A percentile compares a stretch with the other conserved stretches of the same genome.
phyloP scores from a whole-genome alignment of 371 early-diverging fungal genomes.

The Synchytrium microbalum region DNA sequence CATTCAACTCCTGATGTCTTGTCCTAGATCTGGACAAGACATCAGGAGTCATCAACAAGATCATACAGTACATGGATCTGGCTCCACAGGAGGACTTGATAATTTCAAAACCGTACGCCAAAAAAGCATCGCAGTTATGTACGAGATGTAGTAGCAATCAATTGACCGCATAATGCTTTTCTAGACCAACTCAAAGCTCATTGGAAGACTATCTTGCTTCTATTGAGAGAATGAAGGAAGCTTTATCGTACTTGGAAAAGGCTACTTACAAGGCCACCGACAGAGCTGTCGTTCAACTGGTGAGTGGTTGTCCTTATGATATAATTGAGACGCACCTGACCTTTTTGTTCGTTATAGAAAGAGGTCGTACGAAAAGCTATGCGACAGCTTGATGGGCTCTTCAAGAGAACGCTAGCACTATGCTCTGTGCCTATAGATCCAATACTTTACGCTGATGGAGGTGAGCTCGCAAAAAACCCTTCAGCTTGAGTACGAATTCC shows the following conservation, averaged over 20 bases:
- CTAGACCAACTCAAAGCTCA: slow-evolving; percentile 37
- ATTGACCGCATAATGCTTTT: neutral
- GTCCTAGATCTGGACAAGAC: slow-evolving; percentile 62
- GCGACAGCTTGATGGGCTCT: slow-evolving; percentile 22
- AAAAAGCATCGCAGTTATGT: neutral
- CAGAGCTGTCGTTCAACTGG: slow-evolving; percentile 26
- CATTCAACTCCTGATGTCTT: neutral
- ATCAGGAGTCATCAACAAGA: slow-evolving; percentile 58
- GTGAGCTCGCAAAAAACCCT: neutral
- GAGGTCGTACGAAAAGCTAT: slow-evolving; percentile 20
- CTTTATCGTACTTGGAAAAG: slow-evolving; percentile 42
- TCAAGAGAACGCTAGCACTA: neutral
- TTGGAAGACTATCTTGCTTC: slow-evolving; percentile 47
- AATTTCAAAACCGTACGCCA: slow-evolving; percentile 46
- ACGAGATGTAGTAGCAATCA: neutral
- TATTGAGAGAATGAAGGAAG: slow-evolving; percentile 47
- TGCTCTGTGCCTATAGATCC: neutral
- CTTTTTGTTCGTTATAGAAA: too few relatives aligned
- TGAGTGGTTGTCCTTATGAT: slow-evolving; percentile 7
- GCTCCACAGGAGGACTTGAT: slow-evolving; percentile 64
- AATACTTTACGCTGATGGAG: neutral
- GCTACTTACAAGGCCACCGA: slow-evolving; percentile 44
- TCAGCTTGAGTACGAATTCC: too few relatives aligned
- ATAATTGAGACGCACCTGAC: neutral
- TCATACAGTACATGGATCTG: slow-evolving; percentile 68